Base-by-base conservation (phyloP, 306 rosid species). In the Rubus idaeus region DNA sequence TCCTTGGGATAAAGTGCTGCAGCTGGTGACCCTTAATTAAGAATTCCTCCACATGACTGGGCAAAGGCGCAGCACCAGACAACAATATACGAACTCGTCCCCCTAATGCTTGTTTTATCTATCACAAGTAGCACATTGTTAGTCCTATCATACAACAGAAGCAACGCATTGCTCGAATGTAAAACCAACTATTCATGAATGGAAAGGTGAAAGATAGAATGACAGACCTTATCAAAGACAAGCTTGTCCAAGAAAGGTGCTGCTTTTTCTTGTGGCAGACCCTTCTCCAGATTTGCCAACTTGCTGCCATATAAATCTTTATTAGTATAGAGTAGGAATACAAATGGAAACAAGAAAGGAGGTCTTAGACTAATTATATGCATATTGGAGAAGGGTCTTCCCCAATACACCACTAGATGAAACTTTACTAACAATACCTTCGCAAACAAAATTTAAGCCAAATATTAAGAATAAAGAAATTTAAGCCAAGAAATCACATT, bases 1-100 rank as follows among this genome's bases (percentile, higher is more conserved):
- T 87, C 97, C 97, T 86, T 92, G 97, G 26, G 92, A 83, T 77
- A 92, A 77, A 80, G 90, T 86, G 57, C 91, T 83, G 77, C 97
- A 88, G 85, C 88, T 82, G 26, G 93, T 85, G 81, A 92, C 93
- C 84, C 91, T 86, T 75, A 92, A 45, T 86, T 75, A 92, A 45
- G 78, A 85, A 92, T 85, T 92, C 96, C 84, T 92, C 97, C 82
- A 92, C 97, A 26, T 90, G n/a, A n/a, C n/a, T n/a, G 91, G 96
- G 90, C 85, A 92, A 80, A 75, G 97, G 97, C 46, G 97, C 97
- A 71, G 96, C 97, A 10, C 97, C 97, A 10, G 96, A 88, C 79
- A 90, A 76, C 75, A 90, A 40, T 52, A 92, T 86, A 14, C 96
- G 91, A 69, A 90, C 86, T 49, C 90, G 83, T 64, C 97, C 97